Percentiles rank a stretch among this genome's conserved stretches.
phyloP scores from a whole-genome alignment of 2,329 filamentous ascomycete genomes.

The Phaeosphaeriaceae sp. region DNA sequence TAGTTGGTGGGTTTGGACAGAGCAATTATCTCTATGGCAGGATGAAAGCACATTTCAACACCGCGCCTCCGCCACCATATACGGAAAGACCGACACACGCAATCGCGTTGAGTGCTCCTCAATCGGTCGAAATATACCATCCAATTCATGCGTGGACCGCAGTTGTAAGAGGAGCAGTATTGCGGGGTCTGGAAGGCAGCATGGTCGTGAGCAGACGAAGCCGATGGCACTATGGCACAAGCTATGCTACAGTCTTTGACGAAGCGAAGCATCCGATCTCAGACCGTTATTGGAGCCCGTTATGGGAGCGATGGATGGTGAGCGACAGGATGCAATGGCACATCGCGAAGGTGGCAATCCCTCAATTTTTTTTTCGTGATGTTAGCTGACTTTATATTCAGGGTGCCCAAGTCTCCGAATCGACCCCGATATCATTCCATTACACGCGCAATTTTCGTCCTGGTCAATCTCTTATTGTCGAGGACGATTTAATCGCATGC shows the following conservation, averaged over 20 bases:
- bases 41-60: slow-evolving; percentile 72
- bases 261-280: slow-evolving; percentile 74
- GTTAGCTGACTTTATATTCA: slow-evolving; percentile 40
- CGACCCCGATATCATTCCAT: slow-evolving; percentile 78
- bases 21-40: slow-evolving; percentile 75
- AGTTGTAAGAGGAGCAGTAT: slow-evolving; percentile 77
- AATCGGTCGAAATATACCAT: slow-evolving; percentile 79
- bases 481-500: slow-evolving; percentile 80
- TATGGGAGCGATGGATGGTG: slow-evolving; percentile 86
- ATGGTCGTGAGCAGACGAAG: slow-evolving; percentile 79
- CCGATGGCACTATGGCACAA: slow-evolving; percentile 80
- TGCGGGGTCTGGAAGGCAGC: slow-evolving; percentile 77
- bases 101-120: slow-evolving; percentile 57
- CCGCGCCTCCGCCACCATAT: slow-evolving; percentile 61
- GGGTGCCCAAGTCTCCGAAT: slow-evolving; percentile 78
- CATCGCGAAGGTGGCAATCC: slow-evolving; percentile 70
- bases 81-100: slow-evolving; percentile 75
- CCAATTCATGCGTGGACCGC: slow-evolving; percentile 83
- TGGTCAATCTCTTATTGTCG: slow-evolving; percentile 77
- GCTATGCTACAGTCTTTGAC: slow-evolving; percentile 82
- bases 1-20: slow-evolving; percentile 83
- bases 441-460: slow-evolving; percentile 86
- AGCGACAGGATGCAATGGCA: slow-evolving; percentile 86
- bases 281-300: slow-evolving; percentile 79
- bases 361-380: neutral